Evolutionary conservation across 345 rosid genomes (phyloP).

Genomic region (Eucalyptus rudis): DNA sequence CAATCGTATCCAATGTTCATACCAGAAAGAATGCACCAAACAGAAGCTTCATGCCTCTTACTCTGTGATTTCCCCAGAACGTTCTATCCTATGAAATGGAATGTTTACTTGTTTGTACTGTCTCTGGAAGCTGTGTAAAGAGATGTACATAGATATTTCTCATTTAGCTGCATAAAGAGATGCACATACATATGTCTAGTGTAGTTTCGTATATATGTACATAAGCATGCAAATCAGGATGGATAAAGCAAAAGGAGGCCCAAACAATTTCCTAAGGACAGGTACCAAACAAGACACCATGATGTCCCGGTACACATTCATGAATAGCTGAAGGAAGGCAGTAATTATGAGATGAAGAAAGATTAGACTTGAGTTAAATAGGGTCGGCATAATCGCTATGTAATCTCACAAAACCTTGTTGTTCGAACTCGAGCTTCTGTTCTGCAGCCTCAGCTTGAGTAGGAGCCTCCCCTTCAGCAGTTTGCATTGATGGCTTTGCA

Average conservation of each 20-base stretch:
- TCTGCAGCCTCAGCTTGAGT: conserved; percentile 98
- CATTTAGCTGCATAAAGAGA: not conserved
- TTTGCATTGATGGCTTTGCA: conserved; percentile 78
- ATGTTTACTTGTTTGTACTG: not conserved
- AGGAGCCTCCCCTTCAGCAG: conserved; percentile 90
- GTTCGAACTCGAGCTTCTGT: conserved; percentile 88
- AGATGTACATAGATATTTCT: not conserved
- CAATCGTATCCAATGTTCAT: not conserved
- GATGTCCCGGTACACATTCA: not conserved
- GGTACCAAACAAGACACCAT: not conserved
- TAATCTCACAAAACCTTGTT: conserved; percentile 33
- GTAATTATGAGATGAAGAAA: not conserved
- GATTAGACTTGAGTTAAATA: not conserved
- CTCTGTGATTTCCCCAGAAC: not conserved
- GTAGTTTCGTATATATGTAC: too few species aligned
- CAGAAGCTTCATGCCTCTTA: not conserved
- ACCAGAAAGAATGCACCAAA: not conserved
- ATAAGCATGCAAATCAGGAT: not conserved
- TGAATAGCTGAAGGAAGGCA: not conserved
- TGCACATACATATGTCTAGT: not conserved
- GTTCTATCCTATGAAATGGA: not conserved
- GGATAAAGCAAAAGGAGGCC: not conserved
- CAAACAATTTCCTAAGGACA: not conserved
- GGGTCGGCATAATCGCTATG: not conserved
- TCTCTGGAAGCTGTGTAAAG: not conserved